Conservation (phyloP, 139 green algal species). For the Tetraselmis striata region DNA sequence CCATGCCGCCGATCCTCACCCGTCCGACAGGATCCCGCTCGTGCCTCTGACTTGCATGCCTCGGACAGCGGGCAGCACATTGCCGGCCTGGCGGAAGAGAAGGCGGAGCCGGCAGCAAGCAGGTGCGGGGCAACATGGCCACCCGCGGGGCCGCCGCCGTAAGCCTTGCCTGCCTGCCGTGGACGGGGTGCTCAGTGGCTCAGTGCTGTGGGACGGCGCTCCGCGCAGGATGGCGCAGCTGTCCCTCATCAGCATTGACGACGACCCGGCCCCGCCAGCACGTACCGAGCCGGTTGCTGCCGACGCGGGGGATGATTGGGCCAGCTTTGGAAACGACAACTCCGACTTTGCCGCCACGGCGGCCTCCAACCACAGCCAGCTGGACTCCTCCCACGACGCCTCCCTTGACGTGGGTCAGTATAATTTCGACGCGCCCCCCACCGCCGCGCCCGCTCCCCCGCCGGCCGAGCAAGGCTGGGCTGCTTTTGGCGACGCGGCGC, state of each 20-base stretch:
- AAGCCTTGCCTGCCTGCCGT: no score
- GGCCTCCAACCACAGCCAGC: no score
- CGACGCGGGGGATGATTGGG: neutral
- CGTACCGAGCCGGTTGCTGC: neutral
- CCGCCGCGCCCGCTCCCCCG: neutral
- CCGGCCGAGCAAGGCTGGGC: neutral
- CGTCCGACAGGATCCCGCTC: neutral
- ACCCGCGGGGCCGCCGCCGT: neutral
- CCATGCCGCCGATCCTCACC: neutral
- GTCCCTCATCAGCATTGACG: neutral
- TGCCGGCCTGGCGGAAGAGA: neutral
- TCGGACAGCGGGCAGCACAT: neutral
- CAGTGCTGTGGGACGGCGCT: no score
- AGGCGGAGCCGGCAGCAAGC: neutral
- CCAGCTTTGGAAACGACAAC: neutral
- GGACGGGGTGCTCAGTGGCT: no score
- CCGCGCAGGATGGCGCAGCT: neutral
- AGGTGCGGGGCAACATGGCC: neutral
- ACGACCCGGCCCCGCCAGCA: neutral
- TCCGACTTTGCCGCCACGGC: no score
- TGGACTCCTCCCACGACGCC: neutral
- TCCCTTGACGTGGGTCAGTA: neutral
- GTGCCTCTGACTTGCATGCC: neutral
- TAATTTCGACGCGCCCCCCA: neutral
- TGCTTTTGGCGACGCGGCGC: neutral